phyloP scores from a whole-genome alignment of 1,139 yeast species.

The Ogataea hybrid region DNA sequence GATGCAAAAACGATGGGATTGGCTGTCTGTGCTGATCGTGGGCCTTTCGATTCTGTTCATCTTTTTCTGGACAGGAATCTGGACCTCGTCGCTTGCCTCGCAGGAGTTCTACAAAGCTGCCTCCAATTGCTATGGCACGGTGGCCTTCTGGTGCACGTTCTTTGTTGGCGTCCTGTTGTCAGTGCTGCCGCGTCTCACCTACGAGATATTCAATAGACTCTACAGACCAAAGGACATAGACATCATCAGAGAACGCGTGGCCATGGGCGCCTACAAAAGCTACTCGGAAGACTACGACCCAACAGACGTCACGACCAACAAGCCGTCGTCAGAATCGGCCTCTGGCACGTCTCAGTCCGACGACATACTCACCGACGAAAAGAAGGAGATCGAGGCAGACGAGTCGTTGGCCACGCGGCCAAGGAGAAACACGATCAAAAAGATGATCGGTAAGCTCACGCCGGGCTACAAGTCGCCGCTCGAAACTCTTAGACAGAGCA shows the following conservation, averaged over 20 bases:
- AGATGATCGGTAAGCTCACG: constrained; percentile 8
- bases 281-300: constrained; percentile 57
- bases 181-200: constrained; percentile 51
- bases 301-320: constrained; percentile 45
- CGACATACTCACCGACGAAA: constrained; percentile 12
- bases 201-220: constrained; percentile 45
- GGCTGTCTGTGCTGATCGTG: constrained; percentile 49
- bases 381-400: constrained; percentile 14
- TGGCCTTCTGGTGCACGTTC: constrained; percentile 50
- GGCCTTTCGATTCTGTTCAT: constrained; percentile 50
- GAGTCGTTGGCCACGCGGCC: constrained; percentile 7
- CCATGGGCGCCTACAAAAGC: constrained; percentile 44
- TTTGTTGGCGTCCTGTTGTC: constrained; percentile 48
- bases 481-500: constrained; percentile 17
- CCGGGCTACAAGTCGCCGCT: constrained; percentile 14
- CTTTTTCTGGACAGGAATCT: constrained; percentile 63
- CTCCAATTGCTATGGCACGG: constrained; percentile 50
- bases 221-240: constrained; percentile 55
- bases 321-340: constrained; percentile 3
- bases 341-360: constrained; percentile 9
- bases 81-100: constrained; percentile 45
- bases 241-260: constrained; percentile 50
- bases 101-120: constrained; percentile 57
- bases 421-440: constrained; percentile 17
- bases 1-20: constrained; percentile 62